Conservation (phyloP, 768 basidiomycete species). For the Suillus occidentalis region DNA sequence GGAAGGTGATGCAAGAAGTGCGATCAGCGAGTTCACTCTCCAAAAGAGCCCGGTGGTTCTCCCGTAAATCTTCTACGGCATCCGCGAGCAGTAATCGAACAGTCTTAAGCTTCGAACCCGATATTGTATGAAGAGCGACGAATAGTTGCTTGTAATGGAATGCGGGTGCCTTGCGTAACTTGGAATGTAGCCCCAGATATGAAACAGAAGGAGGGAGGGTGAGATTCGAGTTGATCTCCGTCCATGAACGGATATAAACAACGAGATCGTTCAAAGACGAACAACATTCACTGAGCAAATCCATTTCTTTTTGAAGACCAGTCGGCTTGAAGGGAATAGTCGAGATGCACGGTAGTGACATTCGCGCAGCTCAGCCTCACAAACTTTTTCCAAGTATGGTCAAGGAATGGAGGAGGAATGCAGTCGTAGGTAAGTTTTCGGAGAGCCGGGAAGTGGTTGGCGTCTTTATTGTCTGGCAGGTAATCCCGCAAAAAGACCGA, state of each 20-base stretch:
- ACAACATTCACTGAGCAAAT: slow-evolving; percentile 27
- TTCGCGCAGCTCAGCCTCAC: slow-evolving; percentile 25
- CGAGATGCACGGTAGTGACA: slow-evolving; percentile 28
- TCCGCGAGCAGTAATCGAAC: slow-evolving; percentile 23
- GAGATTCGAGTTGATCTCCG: slow-evolving; percentile 21
- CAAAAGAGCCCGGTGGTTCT: slow-evolving; percentile 7
- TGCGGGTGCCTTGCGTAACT: slow-evolving; percentile 12
- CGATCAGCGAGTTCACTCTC: slow-evolving; percentile 13
- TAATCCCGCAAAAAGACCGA: slow-evolving; percentile 32
- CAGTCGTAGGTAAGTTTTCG: slow-evolving; percentile 33
- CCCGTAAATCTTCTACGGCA: slow-evolving; percentile 16
- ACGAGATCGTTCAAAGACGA: slow-evolving; percentile 24
- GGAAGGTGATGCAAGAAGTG: slow-evolving; percentile 14
- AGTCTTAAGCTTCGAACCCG: slow-evolving; percentile 18
- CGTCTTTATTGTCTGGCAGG: slow-evolving; percentile 26
- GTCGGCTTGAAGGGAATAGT: slow-evolving; percentile 26
- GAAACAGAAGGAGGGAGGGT: slow-evolving; percentile 24
- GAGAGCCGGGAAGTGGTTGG: slow-evolving; percentile 30
- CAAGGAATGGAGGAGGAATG: slow-evolving; percentile 30
- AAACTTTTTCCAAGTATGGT: slow-evolving; percentile 28
- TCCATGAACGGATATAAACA: slow-evolving; percentile 26
- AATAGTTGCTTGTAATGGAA: slow-evolving; percentile 21
- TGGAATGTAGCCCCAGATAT: slow-evolving; percentile 24
- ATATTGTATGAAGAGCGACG: slow-evolving; percentile 23
- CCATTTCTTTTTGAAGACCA: slow-evolving; percentile 25